phyloP scores from a whole-genome alignment of 805 yeast species.

The Lipomyces starkeyi region DNA sequence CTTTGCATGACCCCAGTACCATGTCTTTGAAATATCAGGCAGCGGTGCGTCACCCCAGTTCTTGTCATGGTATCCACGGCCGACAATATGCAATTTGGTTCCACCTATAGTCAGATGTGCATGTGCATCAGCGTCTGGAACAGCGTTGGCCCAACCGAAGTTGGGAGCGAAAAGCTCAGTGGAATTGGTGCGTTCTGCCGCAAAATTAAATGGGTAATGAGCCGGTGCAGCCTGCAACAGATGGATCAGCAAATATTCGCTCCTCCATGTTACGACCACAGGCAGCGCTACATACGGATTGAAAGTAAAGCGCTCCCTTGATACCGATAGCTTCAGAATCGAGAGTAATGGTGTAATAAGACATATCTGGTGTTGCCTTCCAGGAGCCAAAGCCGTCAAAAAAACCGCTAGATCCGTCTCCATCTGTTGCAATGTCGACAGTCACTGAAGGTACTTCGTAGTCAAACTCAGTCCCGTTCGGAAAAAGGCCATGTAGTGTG shows the following conservation, averaged over 20 bases:
- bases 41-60: conserved; percentile 13
- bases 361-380: conserved; percentile 19
- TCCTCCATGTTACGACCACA: neutral
- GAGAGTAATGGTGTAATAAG: conserved; percentile 11
- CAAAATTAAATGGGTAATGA: conserved; percentile 9
- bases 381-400: conserved; percentile 16
- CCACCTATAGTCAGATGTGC: conserved; percentile 11
- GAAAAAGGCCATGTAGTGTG: conserved; percentile 5
- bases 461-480: conserved; percentile 15
- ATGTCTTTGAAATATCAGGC: neutral
- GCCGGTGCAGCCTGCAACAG: conserved; percentile 9
- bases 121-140: conserved; percentile 14
- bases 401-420: conserved; percentile 17
- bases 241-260: too few species aligned
- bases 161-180: conserved; percentile 4
- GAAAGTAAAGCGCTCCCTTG: conserved; percentile 10
- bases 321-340: conserved; percentile 7
- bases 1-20: conserved; percentile 21
- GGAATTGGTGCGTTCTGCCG: conserved; percentile 5
- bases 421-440: conserved; percentile 6
- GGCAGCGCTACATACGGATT: neutral
- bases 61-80: conserved; percentile 19
- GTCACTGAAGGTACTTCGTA: neutral
- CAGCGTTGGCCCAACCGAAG: conserved; percentile 19
- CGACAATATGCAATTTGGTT: neutral